Evolutionary conservation across 2,329 filamentous ascomycete genomes (phyloP).

Genomic region (Ophiostoma triangulosporum): DNA sequence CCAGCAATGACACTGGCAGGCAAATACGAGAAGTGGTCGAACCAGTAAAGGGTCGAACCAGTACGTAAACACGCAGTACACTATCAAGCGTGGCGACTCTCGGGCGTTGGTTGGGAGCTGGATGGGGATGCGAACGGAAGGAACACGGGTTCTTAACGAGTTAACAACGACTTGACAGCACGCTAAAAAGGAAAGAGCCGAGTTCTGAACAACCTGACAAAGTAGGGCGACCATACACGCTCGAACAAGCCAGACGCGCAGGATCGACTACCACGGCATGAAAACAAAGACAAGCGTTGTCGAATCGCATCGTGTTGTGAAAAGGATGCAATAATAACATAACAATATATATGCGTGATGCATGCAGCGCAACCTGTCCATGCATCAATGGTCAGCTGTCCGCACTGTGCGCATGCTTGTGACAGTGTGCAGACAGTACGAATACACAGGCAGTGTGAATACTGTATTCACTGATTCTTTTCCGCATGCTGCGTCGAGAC

Average conservation of each 20-base stretch:
- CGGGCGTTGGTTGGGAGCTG: background rate
- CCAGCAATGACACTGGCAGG: too few species aligned
- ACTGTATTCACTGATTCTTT: too few species aligned
- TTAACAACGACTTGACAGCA: background rate
- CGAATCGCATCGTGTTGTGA: background rate
- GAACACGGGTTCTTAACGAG: background rate
- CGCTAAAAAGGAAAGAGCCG: background rate
- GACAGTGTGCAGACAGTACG: background rate
- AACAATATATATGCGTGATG: background rate
- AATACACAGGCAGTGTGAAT: background rate
- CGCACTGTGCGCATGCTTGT: background rate
- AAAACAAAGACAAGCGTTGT: background rate
- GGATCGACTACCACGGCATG: background rate
- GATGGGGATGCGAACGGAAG: background rate
- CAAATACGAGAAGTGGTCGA: background rate
- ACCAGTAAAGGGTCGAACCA: background rate
- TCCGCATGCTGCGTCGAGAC: too few species aligned
- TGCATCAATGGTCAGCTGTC: background rate
- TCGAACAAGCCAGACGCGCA: background rate
- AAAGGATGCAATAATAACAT: background rate
- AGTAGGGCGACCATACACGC: background rate
- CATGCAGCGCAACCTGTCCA: background rate
- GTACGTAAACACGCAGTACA: background rate
- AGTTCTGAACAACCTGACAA: background rate
- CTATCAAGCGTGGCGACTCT: too few species aligned